Base-by-base conservation (phyloP, 495 filamentous ascomycete species). In the Parathielavia hyrcaniae region DNA sequence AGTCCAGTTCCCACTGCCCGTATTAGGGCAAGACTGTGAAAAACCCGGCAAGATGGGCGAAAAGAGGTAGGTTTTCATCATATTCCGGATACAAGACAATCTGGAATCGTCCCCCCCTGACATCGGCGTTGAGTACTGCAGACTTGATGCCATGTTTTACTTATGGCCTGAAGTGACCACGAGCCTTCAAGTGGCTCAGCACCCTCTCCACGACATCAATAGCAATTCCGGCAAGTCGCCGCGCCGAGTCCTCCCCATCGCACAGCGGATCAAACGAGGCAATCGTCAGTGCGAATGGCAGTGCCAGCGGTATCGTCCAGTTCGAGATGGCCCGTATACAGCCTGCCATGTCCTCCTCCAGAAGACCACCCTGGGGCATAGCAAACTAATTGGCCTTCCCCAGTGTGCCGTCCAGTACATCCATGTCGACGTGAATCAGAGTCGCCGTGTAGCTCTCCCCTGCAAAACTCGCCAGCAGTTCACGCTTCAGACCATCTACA, bases 201-300 rank as follows among this genome's bases (percentile, higher is more conserved):
- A 55, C 34, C 23, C 13, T 35, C 3, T 26, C 32, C 0, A 41
- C 32, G 0, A 30, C 53, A n/a, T 39, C 16, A 12, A 45, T 30
- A 22, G 53, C 34, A 16, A 49, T 34, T 16, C 4, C 34, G 3
- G 52, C 47, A 26, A 61, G 9, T 4, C 52, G 32, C 23, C 50
- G 19, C 5, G 58, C 58, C 32, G 35, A 51, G 17, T 61, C 58
- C 6, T 51, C 40, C n/a, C 51, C 44, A 22, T 61, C 58, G 19
- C 52, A 61, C 17, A 50, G 26, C 40, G 59, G 52, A 38, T 61
- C 57, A 19, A 59, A 59, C 50, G 57, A 59, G 8, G 57, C 57
- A 16, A 59, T 34, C 23, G 57, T 59, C 0, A 59, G 32, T 0
- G 57, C 50, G 44, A 59, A 1, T 2, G 57, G 57, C 0, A 59